Evolutionary conservation across 768 basidiomycete genomes (phyloP).

Genomic region (Psilocybe tampanensis): DNA sequence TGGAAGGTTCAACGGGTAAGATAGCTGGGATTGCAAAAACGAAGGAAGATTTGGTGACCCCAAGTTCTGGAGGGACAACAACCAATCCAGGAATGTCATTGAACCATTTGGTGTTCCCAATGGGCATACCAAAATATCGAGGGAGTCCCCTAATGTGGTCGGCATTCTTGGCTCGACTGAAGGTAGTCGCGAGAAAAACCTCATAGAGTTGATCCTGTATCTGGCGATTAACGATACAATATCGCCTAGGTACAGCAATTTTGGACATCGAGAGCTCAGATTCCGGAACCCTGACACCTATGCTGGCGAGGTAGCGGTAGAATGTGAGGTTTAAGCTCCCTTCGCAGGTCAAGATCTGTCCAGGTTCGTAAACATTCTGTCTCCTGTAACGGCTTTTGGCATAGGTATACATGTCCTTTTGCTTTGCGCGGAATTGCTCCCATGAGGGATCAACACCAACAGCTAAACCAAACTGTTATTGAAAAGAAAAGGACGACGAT

Average conservation of each 20-base stretch:
- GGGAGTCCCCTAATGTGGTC: constrained; percentile 26
- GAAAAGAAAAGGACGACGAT: not conserved
- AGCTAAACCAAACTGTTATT: not conserved
- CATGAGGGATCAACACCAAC: constrained; percentile 8
- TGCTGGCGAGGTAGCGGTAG: constrained; percentile 19
- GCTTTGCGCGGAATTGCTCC: constrained; percentile 19
- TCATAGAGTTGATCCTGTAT: constrained; percentile 29
- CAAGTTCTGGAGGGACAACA: constrained; percentile 30
- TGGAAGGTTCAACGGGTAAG: constrained; percentile 6
- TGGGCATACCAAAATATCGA: constrained; percentile 36
- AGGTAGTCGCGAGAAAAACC: constrained; percentile 39
- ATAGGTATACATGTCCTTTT: constrained; percentile 5
- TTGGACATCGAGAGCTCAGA: constrained; percentile 14
- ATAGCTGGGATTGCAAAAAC: constrained; percentile 35
- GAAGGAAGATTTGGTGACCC: constrained; percentile 24
- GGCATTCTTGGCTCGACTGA: constrained; percentile 26
- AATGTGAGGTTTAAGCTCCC: constrained; percentile 26
- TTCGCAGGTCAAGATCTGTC: constrained; percentile 27
- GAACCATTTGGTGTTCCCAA: constrained; percentile 33
- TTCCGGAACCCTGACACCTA: constrained; percentile 21
- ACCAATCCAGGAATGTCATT: constrained; percentile 26
- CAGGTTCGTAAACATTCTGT: constrained; percentile 25
- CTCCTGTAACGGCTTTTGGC: constrained; percentile 3
- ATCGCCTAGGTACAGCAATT: constrained; percentile 22
- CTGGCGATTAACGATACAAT: constrained; percentile 37